Evolutionary conservation across 2,329 filamentous ascomycete species (phyloP).

Genomic region (Botrytis squamosa): DNA sequence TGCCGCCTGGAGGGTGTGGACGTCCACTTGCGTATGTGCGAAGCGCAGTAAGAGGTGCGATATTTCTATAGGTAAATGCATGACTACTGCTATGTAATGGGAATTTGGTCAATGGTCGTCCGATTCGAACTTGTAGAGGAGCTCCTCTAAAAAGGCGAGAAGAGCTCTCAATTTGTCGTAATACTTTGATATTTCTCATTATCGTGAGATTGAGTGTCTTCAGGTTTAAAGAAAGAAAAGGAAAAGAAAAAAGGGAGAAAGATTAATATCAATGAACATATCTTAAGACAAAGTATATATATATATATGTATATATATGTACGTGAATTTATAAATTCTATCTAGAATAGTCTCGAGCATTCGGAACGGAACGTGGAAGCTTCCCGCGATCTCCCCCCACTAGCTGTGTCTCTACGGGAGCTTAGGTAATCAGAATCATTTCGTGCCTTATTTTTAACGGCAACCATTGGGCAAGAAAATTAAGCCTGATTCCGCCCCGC

Average conservation of each 20-base stretch:
- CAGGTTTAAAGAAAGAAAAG: not conserved
- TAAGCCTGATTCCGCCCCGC: conserved; percentile 11
- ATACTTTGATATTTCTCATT: conserved; percentile 29
- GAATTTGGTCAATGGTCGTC: conserved; percentile 17
- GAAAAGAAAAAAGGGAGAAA: not conserved
- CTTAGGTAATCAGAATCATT: not conserved
- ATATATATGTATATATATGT: not conserved
- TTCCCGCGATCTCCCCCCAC: not conserved
- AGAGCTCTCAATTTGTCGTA: conserved; percentile 33
- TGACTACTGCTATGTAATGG: conserved; percentile 23
- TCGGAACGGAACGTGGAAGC: not conserved
- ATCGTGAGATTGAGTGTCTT: not conserved
- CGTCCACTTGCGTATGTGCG: conserved; percentile 67
- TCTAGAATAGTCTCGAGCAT: conserved; percentile 22
- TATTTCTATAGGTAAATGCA: conserved; percentile 27
- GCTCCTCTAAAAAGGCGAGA: conserved; percentile 32
- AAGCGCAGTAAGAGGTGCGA: conserved; percentile 44
- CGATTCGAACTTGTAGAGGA: conserved; percentile 24
- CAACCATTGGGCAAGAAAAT: not conserved
- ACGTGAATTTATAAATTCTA: not conserved
- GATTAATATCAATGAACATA: not conserved
- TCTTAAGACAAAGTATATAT: not conserved
- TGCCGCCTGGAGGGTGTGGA: conserved; percentile 86
- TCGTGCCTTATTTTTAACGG: conserved; percentile 1
- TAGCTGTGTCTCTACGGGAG: not conserved